phyloP scores from a whole-genome alignment of 2,329 filamentous ascomycete species.

The Pyrenophora teres region DNA sequence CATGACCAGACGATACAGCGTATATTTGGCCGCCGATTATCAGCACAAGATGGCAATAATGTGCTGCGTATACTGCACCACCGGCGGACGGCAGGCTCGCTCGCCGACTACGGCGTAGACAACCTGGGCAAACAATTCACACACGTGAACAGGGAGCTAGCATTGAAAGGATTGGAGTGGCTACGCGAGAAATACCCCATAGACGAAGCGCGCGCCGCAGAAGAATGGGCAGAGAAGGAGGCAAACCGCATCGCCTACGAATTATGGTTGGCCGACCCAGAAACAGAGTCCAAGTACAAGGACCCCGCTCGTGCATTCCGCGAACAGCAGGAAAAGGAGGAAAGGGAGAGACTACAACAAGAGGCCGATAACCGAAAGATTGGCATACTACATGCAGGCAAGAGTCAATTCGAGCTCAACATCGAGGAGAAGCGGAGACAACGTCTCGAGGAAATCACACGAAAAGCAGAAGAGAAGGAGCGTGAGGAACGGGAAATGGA shows the following conservation, averaged over 20 bases:
- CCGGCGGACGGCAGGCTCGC: constrained; percentile 46
- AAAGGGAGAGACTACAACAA: constrained; percentile 27
- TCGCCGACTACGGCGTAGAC: constrained; percentile 48
- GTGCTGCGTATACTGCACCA: constrained; percentile 48
- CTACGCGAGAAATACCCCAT: constrained; percentile 45
- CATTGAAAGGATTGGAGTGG: constrained; percentile 42
- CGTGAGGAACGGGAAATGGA: constrained; percentile 35
- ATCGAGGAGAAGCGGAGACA: constrained; percentile 40
- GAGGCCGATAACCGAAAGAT: constrained; percentile 35
- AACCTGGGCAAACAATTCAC: constrained; percentile 37
- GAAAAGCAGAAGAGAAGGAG: constrained; percentile 42
- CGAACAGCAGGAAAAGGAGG: constrained; percentile 42
- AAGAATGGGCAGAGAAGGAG: constrained; percentile 48
- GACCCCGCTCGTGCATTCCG: constrained; percentile 42
- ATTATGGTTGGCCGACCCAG: constrained; percentile 45
- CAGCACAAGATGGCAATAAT: constrained; percentile 39
- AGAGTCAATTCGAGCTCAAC: constrained; percentile 42
- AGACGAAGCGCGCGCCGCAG: constrained; percentile 48
- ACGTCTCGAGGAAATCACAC: constrained; percentile 35
- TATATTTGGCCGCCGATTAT: constrained; percentile 41
- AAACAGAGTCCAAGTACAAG: constrained; percentile 47
- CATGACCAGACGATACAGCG: constrained; percentile 28
- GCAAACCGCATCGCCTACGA: constrained; percentile 47
- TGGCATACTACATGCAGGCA: constrained; percentile 41
- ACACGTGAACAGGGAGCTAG: constrained; percentile 33